Percentiles rank a stretch among this genome's conserved stretches.
Conservation (phyloP, 1,284 basidiomycete genomes). For the Cutaneotrichosporon sp. region DNA sequence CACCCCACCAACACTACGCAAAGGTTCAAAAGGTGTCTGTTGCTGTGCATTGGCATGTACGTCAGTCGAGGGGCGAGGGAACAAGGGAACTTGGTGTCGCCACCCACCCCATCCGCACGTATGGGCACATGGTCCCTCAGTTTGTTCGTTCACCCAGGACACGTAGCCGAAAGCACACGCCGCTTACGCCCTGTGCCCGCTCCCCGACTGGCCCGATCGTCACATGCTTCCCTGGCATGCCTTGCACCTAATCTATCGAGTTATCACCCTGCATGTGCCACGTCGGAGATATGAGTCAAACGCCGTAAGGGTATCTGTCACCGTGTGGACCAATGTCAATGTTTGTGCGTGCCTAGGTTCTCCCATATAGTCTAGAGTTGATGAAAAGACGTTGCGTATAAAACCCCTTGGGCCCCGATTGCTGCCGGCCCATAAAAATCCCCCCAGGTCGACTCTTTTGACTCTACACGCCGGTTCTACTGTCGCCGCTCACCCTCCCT, state of each 20-base stretch:
- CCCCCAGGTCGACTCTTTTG: slow-evolving; percentile 1
- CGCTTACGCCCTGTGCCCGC: no score
- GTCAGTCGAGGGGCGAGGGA: neutral
- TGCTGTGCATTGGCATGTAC: neutral
- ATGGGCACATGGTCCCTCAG: no score
- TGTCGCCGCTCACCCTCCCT: neutral
- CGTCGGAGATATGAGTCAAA: neutral
- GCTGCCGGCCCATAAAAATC: slow-evolving; percentile 15
- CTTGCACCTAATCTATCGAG: no score
- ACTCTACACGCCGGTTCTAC: neutral
- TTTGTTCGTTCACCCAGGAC: no score
- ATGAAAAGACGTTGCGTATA: slow-evolving; percentile 5
- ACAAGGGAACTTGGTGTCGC: no score
- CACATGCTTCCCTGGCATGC: no score
- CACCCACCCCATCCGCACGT: no score
- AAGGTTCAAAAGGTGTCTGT: neutral
- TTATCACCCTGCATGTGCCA: neutral
- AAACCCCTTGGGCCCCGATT: slow-evolving; percentile 13
- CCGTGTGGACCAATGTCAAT: slow-evolving; percentile 2
- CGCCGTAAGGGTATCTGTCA: neutral
- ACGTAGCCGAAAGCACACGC: no score
- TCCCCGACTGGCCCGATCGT: no score
- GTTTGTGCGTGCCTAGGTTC: neutral
- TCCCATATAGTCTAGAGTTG: neutral
- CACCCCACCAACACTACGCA: neutral